Percentiles rank a stretch among this genome's conserved stretches.
These are phyloP conservation scores for Fusarium compactum DNA, from an alignment of 2,329 filamentous ascomycete species.

Conservation along the genomic window DNA sequence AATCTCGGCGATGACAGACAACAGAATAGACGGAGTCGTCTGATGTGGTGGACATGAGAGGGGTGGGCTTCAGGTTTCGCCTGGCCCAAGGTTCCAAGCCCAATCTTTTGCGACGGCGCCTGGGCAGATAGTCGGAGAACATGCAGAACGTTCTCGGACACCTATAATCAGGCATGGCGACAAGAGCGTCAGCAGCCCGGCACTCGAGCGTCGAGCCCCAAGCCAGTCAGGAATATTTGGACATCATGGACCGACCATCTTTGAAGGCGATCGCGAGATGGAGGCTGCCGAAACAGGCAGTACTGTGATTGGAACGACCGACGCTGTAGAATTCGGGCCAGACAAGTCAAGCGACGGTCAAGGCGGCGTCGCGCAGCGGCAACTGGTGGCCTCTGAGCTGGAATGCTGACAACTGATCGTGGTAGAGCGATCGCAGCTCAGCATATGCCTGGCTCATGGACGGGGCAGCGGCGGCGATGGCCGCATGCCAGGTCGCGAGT, in stretches of 20 bases:
- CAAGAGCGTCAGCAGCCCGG: neutral
- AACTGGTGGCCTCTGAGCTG: too few species aligned
- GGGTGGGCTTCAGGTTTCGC: neutral
- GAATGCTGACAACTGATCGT: too few species aligned
- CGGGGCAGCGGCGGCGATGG: too few species aligned
- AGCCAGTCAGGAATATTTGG: too few species aligned
- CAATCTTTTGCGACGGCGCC: neutral
- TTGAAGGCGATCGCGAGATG: neutral
- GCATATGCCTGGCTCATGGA: neutral
- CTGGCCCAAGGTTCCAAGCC: neutral
- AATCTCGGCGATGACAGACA: neutral
- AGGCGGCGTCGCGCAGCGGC: too few species aligned
- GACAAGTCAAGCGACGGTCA: neutral
- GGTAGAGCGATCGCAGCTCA: neutral
- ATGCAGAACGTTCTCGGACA: neutral
- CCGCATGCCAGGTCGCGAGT: rapidly evolving
- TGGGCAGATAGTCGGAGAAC: neutral
- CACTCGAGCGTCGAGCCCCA: neutral
- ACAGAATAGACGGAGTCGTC: neutral
- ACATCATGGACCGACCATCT: neutral
- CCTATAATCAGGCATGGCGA: neutral
- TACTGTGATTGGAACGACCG: neutral
- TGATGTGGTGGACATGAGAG: neutral
- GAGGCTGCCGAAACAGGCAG: neutral
- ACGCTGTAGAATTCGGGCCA: neutral